Conservation (phyloP, 768 basidiomycete genomes). For the Cystobasidium ongulense region DNA sequence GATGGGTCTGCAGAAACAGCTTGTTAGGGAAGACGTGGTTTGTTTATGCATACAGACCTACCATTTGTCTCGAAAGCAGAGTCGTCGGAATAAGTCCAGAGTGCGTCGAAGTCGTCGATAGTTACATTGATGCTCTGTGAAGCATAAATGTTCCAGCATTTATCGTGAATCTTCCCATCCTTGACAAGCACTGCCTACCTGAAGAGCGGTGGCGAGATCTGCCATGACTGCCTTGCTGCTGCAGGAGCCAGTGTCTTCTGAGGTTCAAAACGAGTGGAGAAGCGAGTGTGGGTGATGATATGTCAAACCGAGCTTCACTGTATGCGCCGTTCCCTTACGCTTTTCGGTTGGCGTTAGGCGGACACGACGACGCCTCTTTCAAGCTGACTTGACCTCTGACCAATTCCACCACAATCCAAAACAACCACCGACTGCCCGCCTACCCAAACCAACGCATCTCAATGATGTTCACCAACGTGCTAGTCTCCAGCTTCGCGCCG, state of each 20-base stretch:
- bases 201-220: neutral
- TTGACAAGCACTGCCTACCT: neutral
- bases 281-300: neutral
- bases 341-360: too few species aligned
- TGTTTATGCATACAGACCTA: neutral
- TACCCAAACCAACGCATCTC: neutral
- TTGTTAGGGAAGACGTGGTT: neutral
- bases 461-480: conserved; percentile 19
- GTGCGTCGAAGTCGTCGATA: conserved; percentile 4
- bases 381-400: too few species aligned
- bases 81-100: neutral
- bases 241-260: neutral
- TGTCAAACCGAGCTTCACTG: neutral
- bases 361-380: too few species aligned
- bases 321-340: too few species aligned
- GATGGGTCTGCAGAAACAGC: neutral
- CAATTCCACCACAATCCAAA: neutral
- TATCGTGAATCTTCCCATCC: neutral
- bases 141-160: neutral
- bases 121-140: conserved; percentile 6
- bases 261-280: too few species aligned
- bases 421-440: neutral
- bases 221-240: neutral
- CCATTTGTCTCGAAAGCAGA: neutral
- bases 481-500: conserved; percentile 23